Base-by-base conservation (phyloP, 768 basidiomycete genomes). In the Hysterangium stoloniferum region DNA sequence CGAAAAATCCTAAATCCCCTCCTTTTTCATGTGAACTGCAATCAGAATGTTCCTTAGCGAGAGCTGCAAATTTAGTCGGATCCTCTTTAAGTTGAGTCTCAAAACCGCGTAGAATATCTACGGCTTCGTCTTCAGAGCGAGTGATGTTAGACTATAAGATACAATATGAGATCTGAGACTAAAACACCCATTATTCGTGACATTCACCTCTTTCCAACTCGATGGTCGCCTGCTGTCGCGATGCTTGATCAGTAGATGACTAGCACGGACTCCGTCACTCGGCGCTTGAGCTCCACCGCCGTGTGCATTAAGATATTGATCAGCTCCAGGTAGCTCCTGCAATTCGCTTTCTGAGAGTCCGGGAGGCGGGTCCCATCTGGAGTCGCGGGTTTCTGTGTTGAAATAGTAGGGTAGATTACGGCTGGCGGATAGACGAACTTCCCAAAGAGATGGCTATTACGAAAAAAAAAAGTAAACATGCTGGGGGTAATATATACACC, bases 201-300 rank as follows among this genome's bases (percentile, higher is more conserved):
- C 25, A 64, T 79, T 50, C 58, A 84, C 87, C 72, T 87, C 84
- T 65, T 86, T 86, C 86, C 87, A 88, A 64, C 86, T 89, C 35
- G 84, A 78, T 29, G 87, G 82, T 24, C 86, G 73, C 53, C 87
- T 70, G 63, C 87, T 89, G 4, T 74, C 84, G 44, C 70, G 73
- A 68, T 97, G 94, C 70, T 99, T 99, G 55, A 97, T 84, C 52
- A 99, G 69, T 54, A 99, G 72, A 71, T 99, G 96, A 61, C 90
- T 92, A n/a, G 93, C 95, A 44, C 91, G 79, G 33, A 96, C 89
- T 25, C 62, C 66, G 17, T 69, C 73, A 15, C 71, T 60, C 43
- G 11, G 58, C 59, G 48, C 12, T 3, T 33, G 12, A 9, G 35
- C 55, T 19, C 50, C 45, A 24, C 38, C 25, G 25, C 52, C 54